A percentile compares a stretch with the other conserved stretches of the same genome.
These are phyloP conservation scores for Vitrella brassicaformis DNA, from an alignment of 73 alveolate genomes.

Conservation along the genomic window DNA sequence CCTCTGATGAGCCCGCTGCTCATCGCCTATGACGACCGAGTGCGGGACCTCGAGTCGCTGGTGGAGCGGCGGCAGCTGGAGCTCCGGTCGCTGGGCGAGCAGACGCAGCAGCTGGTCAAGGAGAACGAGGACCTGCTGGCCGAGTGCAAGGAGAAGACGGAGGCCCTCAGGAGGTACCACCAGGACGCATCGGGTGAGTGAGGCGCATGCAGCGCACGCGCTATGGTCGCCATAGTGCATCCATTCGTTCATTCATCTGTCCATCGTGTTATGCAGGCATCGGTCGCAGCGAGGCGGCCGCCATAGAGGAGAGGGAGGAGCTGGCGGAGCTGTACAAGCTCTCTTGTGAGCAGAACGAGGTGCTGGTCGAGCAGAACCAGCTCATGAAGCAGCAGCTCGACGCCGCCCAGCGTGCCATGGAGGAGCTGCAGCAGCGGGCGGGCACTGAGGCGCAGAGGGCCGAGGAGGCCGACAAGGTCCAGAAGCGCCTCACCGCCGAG, in stretches of 20 bases:
- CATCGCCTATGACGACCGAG: conserved; percentile 15
- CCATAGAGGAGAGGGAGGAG: conserved; percentile 6
- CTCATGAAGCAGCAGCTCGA: conserved; percentile 26
- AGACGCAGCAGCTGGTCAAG: conserved; percentile 18
- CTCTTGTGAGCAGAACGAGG: conserved; percentile 30
- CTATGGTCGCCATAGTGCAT: conserved; percentile 4
- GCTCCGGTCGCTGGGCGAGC: conserved; percentile 14
- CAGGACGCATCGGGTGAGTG: not conserved
- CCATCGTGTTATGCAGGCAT: too few species aligned
- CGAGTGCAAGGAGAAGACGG: conserved; percentile 11
- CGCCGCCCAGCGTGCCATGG: conserved; percentile 24
- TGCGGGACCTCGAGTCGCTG: conserved; percentile 9
- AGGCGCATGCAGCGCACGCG: conserved; percentile 1
- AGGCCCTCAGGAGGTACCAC: not conserved
- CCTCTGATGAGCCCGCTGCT: conserved; percentile 34
- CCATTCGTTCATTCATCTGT: not conserved
- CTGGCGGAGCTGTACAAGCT: conserved; percentile 17
- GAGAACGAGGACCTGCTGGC: conserved; percentile 22
- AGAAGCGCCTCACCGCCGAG: too few species aligned
- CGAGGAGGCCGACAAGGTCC: too few species aligned
- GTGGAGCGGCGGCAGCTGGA: conserved; percentile 14
- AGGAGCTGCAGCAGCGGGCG: too few species aligned
- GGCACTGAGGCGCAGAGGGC: too few species aligned
- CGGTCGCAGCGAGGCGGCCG: not conserved
- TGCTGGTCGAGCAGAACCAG: conserved; percentile 19